Percentiles rank a stretch among this genome's conserved stretches.
Evolutionary conservation across 257 asterid species (phyloP).

Genomic region (Handroanthus guayacan): DNA sequence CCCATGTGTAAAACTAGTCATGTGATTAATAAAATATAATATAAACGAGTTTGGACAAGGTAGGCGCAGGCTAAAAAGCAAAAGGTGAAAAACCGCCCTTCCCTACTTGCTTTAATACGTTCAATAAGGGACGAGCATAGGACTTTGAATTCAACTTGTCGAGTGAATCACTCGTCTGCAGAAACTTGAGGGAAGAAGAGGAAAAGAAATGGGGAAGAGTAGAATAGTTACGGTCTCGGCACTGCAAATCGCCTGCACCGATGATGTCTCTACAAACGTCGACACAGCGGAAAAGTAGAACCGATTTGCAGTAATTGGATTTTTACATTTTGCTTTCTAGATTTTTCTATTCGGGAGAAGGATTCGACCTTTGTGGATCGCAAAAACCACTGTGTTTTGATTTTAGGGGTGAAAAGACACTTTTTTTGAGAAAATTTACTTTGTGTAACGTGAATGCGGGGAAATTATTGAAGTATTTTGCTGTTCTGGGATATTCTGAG

Average conservation of each 20-base stretch:
- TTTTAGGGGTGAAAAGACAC: neutral
- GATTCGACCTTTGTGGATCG: conserved; percentile 18
- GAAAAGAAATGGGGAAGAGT: conserved; percentile 48
- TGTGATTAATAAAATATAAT: too few species aligned
- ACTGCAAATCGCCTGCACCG: conserved; percentile 88
- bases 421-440: neutral
- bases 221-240: conserved; percentile 78
- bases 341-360: neutral
- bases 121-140: neutral
- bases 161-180: neutral
- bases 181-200: neutral
- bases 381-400: neutral
- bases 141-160: neutral
- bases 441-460: neutral
- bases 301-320: neutral
- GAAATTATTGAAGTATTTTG: conserved; percentile 5
- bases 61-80: neutral
- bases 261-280: conserved; percentile 81
- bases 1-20: too few species aligned
- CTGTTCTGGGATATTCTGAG: neutral
- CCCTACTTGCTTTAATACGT: neutral
- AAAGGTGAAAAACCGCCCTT: too few species aligned
- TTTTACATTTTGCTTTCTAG: neutral
- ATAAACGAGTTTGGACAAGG: too few species aligned
- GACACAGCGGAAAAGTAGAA: conserved; percentile 77